Evolutionary conservation across 2,329 filamentous ascomycete genomes (phyloP).

Genomic region (Chaetomiaceae sp.): DNA sequence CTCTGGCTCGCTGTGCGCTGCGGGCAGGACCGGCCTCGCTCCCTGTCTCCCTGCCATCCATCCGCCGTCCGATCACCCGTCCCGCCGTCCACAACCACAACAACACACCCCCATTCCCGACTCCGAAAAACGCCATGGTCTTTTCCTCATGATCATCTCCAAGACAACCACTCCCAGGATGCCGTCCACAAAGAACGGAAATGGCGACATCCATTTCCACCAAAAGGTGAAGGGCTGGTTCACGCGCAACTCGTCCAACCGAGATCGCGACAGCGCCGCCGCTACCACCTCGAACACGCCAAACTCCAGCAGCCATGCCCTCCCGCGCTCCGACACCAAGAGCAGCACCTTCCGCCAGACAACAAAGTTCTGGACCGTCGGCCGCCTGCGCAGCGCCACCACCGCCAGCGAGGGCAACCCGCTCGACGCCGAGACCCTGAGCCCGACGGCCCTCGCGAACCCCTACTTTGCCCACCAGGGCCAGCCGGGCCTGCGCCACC

Average conservation of each 20-base stretch:
- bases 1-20: constrained; percentile 1
- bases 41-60: constrained; percentile 6
- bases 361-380: constrained; percentile 84
- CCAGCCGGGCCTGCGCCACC: constrained; percentile 85
- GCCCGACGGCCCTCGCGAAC: constrained; percentile 90
- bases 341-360: constrained; percentile 72
- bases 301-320: background rate
- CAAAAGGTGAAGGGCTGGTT: constrained; percentile 69
- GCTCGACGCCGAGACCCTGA: constrained; percentile 83
- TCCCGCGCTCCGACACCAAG: constrained; percentile 56
- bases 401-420: constrained; percentile 90
- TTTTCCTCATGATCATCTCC: constrained; percentile 25
- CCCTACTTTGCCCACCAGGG: constrained; percentile 98
- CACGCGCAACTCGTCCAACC: constrained; percentile 49
- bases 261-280: constrained; percentile 27
- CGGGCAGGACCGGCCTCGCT: constrained; percentile 6
- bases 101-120: constrained; percentile 8
- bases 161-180: constrained; percentile 33
- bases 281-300: constrained; percentile 6
- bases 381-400: constrained; percentile 82
- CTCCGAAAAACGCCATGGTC: constrained; percentile 23
- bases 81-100: constrained; percentile 3
- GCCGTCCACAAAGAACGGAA: constrained; percentile 52
- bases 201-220: constrained; percentile 57
- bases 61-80: background rate